Evolutionary conservation across 371 early-diverging fungal species (phyloP).

Genomic region (Mucor circinelloides): DNA sequence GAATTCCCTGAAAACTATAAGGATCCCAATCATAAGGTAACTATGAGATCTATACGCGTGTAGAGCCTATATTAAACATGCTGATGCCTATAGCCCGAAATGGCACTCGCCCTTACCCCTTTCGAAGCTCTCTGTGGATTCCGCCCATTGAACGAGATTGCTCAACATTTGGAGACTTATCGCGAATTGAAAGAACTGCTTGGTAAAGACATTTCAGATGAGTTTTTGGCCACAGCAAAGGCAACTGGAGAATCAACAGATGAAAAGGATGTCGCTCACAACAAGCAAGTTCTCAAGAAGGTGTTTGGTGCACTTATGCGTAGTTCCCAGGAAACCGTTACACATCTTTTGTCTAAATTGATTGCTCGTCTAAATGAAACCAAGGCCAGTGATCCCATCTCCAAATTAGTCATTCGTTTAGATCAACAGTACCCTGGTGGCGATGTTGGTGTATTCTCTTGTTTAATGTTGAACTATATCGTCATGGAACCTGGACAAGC

Average conservation of each 20-base stretch:
- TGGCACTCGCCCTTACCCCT: slow-evolving; percentile 94
- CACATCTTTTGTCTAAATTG: slow-evolving; percentile 51
- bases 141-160: slow-evolving; percentile 84
- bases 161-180: slow-evolving; percentile 59
- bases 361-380: slow-evolving; percentile 47
- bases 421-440: slow-evolving; percentile 84
- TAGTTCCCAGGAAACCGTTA: slow-evolving; percentile 52
- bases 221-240: slow-evolving; percentile 37
- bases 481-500: slow-evolving; percentile 83
- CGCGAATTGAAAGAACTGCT: slow-evolving; percentile 80
- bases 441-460: slow-evolving; percentile 90
- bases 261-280: slow-evolving; percentile 31
- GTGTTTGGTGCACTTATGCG: slow-evolving; percentile 79
- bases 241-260: slow-evolving; percentile 18
- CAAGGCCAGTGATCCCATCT: slow-evolving; percentile 28
- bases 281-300: slow-evolving; percentile 61
- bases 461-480: slow-evolving; percentile 88
- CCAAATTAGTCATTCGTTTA: slow-evolving; percentile 75
- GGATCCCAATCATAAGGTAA: slow-evolving; percentile 62
- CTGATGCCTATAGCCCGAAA: slow-evolving; percentile 79
- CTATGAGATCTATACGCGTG: background rate
- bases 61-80: background rate
- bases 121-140: slow-evolving; percentile 98
- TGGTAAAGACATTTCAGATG: slow-evolving; percentile 44
- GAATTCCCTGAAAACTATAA: slow-evolving; percentile 85